Evolutionary conservation across 371 early-diverging fungal genomes (phyloP), one percentile per base, ranked within the genome.

Genomic region (Nematocida ironsii): DNA sequence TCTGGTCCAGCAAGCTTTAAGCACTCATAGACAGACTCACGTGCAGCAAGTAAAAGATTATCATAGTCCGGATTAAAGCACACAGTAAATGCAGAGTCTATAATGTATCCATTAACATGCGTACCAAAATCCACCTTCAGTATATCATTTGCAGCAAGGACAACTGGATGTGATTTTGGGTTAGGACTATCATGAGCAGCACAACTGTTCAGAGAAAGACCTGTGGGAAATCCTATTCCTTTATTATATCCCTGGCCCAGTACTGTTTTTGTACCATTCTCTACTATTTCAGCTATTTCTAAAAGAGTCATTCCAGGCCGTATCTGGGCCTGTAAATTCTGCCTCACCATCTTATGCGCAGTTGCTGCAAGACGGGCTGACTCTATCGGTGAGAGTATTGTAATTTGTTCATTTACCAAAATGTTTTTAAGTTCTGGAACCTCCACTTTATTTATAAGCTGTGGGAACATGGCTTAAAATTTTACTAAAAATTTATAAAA

Each of bases 171-270:
- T 84, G 98, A 96, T 7, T 95, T 96, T 50, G 95, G 91, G 85
- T 96, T 97, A 5, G 97, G 95, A 4, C 97, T 96, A 85, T 92
- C 97, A 85, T 99, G 99, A 18, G 99, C 99, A n/a, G 99, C 99
- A 84, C 92, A 92, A 76, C 94, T 91, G 85, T 99, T 98, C 48
- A 96, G 83, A 5, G 96, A 96, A 64, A 91, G 90, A 45, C 99
- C 99, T 4, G 96, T 96, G n/a, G 99, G 98, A 89, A 99, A 98
- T 33, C 94, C 98, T 74, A 97, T 94, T 0, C 94, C 89, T 73
- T 85, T 70, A 64, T 84, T 84, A 67, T 78, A 85, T 67, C 93
- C 91, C 16, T 90, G 95, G 86, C 94, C 93, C 25, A 96, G 90
- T 62, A 97, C 87, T 20, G 89, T 89, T 56, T 96, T 91, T 1